Conservation (phyloP, 1,139 yeast genomes). For the Candida dubliniensis region DNA sequence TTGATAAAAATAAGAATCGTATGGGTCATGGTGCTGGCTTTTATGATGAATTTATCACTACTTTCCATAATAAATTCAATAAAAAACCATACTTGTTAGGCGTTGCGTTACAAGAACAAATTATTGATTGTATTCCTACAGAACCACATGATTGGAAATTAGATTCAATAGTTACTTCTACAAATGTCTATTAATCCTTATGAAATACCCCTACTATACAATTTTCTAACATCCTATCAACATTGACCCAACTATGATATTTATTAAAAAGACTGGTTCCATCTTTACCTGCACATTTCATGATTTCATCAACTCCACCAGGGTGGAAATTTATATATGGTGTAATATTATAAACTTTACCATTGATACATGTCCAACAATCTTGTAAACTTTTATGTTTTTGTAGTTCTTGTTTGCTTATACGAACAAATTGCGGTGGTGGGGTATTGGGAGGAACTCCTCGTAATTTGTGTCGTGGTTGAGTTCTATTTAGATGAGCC, state of each 20-base stretch:
- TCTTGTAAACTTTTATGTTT: conserved; percentile 61
- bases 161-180: conserved; percentile 53
- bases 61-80: conserved; percentile 40
- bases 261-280: conserved; percentile 78
- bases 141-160: conserved; percentile 72
- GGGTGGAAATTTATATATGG: conserved; percentile 87
- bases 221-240: conserved; percentile 73
- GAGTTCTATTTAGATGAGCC: conserved; percentile 56
- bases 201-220: conserved; percentile 67
- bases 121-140: conserved; percentile 55
- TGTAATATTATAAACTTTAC: conserved; percentile 82
- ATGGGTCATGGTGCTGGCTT: conserved; percentile 94
- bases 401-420: conserved; percentile 59
- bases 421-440: conserved; percentile 48
- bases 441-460: conserved; percentile 44
- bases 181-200: background rate
- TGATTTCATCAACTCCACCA: conserved; percentile 80
- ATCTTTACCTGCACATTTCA: conserved; percentile 82
- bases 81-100: conserved; percentile 55
- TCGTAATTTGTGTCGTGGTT: conserved; percentile 33
- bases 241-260: conserved; percentile 89
- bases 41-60: conserved; percentile 74
- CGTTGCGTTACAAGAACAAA: conserved; percentile 68
- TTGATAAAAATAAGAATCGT: conserved; percentile 53
- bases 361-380: conserved; percentile 83